Conservation (phyloP, 805 yeast genomes). For the Yarrowia divulgata region DNA sequence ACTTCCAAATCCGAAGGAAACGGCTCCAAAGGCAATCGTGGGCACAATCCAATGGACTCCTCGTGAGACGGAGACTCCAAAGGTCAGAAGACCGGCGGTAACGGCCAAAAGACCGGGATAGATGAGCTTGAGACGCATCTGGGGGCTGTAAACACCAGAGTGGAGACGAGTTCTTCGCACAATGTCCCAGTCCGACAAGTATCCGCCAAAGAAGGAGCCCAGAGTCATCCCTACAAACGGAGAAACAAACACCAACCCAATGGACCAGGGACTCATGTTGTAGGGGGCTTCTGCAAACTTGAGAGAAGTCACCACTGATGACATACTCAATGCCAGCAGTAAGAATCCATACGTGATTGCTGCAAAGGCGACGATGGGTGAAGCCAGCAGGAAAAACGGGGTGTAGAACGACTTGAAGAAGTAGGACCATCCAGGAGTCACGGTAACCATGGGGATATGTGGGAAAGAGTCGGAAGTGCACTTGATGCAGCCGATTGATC, state of each 20-base stretch:
- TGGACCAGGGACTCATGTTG: constrained; percentile 30
- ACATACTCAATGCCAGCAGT: constrained; percentile 38
- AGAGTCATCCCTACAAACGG: constrained; percentile 40
- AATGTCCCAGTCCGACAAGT: constrained; percentile 39
- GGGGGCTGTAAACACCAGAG: constrained; percentile 41
- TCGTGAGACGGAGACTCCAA: constrained; percentile 41
- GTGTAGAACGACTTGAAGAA: constrained; percentile 30
- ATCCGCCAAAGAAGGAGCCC: constrained; percentile 41
- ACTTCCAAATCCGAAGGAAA: constrained; percentile 48
- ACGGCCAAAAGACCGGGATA: constrained; percentile 36
- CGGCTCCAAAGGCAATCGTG: constrained; percentile 42
- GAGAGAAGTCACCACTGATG: constrained; percentile 19
- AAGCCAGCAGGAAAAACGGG: constrained; percentile 25
- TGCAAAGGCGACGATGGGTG: constrained; percentile 38
- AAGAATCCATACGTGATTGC: constrained; percentile 38
- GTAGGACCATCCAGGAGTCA: constrained; percentile 22
- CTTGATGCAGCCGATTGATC: neutral
- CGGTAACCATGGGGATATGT: constrained; percentile 10
- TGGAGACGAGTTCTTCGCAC: constrained; percentile 39
- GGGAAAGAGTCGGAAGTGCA: neutral
- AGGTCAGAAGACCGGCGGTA: constrained; percentile 41
- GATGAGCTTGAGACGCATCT: constrained; percentile 41
- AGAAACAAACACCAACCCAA: constrained; percentile 39
- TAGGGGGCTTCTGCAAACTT: constrained; percentile 38
- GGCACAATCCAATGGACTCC: constrained; percentile 41